These are phyloP conservation scores for Ceratocystiopsis minuta DNA, from an alignment of 2,329 filamentous ascomycete species.

Conservation along the genomic window DNA sequence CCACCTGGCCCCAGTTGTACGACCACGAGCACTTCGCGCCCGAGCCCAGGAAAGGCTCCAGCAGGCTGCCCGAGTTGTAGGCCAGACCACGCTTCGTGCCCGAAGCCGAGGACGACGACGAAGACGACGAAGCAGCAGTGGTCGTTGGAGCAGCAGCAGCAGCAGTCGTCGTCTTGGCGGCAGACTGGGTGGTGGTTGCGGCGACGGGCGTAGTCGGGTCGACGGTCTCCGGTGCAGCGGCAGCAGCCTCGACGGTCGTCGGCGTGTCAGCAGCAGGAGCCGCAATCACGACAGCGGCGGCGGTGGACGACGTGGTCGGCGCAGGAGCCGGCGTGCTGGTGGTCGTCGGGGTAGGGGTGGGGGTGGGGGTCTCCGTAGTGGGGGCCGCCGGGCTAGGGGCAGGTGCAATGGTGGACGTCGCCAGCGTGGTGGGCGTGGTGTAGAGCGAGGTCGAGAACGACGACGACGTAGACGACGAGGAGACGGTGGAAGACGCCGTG, in stretches of 20 bases:
- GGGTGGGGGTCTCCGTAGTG: not conserved
- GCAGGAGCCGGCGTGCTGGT: not conserved
- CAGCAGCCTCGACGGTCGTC: too few species aligned
- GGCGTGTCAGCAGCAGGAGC: too few species aligned
- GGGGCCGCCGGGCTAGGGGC: constrained; percentile 2
- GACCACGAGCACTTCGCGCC: constrained; percentile 34
- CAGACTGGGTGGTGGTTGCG: not conserved
- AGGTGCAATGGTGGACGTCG: not conserved
- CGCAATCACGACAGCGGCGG: not conserved
- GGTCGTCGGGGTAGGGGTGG: not conserved
- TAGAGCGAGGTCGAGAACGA: not conserved
- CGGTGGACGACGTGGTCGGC: not conserved
- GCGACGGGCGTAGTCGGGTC: not conserved
- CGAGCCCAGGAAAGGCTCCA: constrained; percentile 28
- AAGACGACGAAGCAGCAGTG: constrained; percentile 7
- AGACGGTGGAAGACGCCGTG: constrained; percentile 1
- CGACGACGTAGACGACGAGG: constrained; percentile 2
- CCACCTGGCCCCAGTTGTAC: constrained; percentile 47
- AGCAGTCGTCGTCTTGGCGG: constrained; percentile 2
- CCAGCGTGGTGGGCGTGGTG: constrained; percentile 2
- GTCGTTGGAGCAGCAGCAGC: constrained; percentile 5
- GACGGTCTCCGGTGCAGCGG: too few species aligned
- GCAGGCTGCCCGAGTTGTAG: constrained; percentile 42
- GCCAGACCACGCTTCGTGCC: constrained; percentile 44
- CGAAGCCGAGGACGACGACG: constrained; percentile 14